These are phyloP conservation scores for Trichoderma atrobrunneum DNA, from an alignment of 2,329 filamentous ascomycete genomes.

Conservation along the genomic window DNA sequence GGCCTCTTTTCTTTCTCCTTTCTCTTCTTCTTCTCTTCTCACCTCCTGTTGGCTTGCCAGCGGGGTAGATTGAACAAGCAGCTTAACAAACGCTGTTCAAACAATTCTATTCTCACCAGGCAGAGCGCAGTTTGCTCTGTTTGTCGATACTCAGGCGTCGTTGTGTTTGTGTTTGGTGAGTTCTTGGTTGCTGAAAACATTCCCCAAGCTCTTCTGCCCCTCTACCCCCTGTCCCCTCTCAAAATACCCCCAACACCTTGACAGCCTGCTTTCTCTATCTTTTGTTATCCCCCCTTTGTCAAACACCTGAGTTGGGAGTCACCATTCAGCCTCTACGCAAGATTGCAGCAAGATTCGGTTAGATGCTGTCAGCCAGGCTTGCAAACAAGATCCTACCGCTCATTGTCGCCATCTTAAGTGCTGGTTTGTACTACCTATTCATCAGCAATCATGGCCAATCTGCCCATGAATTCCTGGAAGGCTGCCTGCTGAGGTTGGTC, in stretches of 20 bases:
- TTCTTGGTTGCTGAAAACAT: neutral
- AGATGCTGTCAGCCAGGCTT: constrained; percentile 1
- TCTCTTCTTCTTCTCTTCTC: neutral
- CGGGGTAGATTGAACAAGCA: neutral
- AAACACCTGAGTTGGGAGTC: neutral
- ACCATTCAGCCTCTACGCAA: neutral
- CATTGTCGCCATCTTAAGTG: neutral
- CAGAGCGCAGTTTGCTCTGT: neutral
- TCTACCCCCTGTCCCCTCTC: neutral
- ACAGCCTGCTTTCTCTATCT: neutral
- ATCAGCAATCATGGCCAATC: neutral
- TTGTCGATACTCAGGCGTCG: neutral
- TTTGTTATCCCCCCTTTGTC: neutral
- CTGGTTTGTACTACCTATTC: neutral
- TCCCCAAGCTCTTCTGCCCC: neutral
- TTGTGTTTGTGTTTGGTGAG: constrained; percentile 12
- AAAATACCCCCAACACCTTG: neutral
- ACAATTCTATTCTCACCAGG: neutral
- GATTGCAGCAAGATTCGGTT: neutral
- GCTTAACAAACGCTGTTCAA: neutral
- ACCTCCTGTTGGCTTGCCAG: neutral
- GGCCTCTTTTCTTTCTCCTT: neutral
- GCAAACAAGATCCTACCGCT: neutral
- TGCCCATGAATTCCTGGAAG: neutral
- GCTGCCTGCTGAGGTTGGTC: constrained; percentile 13